Evolutionary conservation across 805 yeast genomes (phyloP), one percentile per base, ranked within the genome.

Genomic region (Candida suzukii): DNA sequence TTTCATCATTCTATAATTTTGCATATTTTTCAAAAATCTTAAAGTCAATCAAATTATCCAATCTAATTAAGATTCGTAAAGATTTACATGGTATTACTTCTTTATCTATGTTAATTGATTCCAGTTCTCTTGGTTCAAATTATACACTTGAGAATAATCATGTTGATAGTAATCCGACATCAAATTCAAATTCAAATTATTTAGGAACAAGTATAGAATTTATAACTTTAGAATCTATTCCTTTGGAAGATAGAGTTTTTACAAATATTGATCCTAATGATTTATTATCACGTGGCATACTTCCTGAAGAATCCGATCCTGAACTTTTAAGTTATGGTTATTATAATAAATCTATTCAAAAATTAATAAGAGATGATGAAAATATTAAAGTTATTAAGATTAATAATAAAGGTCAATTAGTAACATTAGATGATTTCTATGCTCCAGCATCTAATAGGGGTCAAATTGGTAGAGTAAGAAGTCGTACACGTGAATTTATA

Each of bases 11-110:
- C 45, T 81, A 76, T 55, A 74, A 71, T 44, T 79, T 75, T 49
- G 54, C 54, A 1, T 56, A 69, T 22, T 66, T 80, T 43, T 64
- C 68, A 40, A 73, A 71, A 51, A 64, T 76, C 14, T 50, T 73
- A 24, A 71, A 66, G 40, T 74, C 81, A 13, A 61, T 73, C 7
- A 67, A 60, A 37, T 56, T 74, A 19, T 74, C 86, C 1, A 69
- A 71, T 35, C 66, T 73, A 39, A 73, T 80, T 17, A 66, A 78
- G 43, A 60, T 81, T 9, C 61, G 83, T 40, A 71, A 73, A 57
- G 87, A 80, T 56, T 50, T 56, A 17, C 60, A 63, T 42, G 83
- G 83, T 1, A 34, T 62, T 2, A 64, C 67, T 0, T 53, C 61
- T 3, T 37, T 63, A 7, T 45, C 58, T 2, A 38, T 56, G 22